These are phyloP conservation scores for Acanthamoeba royreba DNA, from an alignment of 208 protist species.

Conservation along the genomic window DNA sequence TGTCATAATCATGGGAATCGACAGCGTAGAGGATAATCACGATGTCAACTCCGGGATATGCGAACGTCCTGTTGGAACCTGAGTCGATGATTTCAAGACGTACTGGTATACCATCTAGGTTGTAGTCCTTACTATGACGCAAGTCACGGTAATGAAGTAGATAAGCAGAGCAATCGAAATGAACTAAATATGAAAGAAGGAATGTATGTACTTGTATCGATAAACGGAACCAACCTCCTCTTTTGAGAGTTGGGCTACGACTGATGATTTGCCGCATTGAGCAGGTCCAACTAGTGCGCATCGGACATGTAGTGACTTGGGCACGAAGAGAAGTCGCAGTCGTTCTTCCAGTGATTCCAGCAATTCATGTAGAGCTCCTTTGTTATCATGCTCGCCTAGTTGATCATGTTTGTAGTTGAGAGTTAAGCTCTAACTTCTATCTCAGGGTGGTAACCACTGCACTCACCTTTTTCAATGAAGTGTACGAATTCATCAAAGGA, in stretches of 20 bases:
- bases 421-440: no score
- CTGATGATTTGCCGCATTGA: background rate
- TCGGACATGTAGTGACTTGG: background rate
- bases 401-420: no score
- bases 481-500: background rate
- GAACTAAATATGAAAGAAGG: no score
- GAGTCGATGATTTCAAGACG: conserved; percentile 19
- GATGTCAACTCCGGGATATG: background rate
- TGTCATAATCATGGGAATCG: background rate
- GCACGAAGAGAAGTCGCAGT: background rate
- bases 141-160: background rate
- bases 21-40: background rate
- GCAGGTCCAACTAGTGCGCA: background rate
- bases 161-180: background rate
- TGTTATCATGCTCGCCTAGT: background rate
- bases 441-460: background rate
- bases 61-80: background rate
- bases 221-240: conserved; percentile 7
- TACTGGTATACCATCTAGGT: background rate
- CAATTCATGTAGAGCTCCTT: background rate
- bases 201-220: background rate
- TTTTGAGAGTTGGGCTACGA: background rate
- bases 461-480: background rate
- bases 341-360: background rate
- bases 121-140: background rate